A percentile compares a stretch with the other conserved stretches of the same genome.
Evolutionary conservation across 495 filamentous ascomycete genomes (phyloP).

Genomic region (Corynascus novoguineensis): DNA sequence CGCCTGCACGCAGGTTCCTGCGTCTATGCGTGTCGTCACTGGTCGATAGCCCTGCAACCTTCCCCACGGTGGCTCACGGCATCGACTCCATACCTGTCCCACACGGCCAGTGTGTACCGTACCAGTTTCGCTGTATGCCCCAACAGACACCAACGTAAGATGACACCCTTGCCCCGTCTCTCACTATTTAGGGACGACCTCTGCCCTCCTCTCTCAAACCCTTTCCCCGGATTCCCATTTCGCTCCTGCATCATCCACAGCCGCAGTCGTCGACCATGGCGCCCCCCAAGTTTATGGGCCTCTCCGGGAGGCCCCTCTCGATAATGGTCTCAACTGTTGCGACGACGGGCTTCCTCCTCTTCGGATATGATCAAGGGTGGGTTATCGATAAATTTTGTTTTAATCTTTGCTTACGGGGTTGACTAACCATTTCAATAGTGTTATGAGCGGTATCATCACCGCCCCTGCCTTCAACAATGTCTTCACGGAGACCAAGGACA

Average conservation of each 20-base stretch:
- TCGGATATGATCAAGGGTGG: conserved; percentile 63
- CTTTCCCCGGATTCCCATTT: neutral
- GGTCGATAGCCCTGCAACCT: neutral
- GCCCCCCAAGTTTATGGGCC: conserved; percentile 52
- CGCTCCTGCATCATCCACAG: neutral
- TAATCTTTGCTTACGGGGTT: neutral
- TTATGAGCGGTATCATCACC: conserved; percentile 80
- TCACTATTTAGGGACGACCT: conserved; percentile 1
- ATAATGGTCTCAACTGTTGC: conserved; percentile 60
- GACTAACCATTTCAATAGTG: conserved; percentile 11
- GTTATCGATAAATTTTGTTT: too few species aligned
- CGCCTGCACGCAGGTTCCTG: neutral
- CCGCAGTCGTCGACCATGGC: conserved; percentile 22
- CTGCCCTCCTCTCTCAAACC: neutral
- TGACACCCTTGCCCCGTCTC: neutral
- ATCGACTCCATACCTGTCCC: conserved; percentile 2
- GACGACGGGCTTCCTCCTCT: conserved; percentile 68
- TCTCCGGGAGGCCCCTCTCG: conserved; percentile 59
- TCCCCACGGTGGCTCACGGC: conserved; percentile 3
- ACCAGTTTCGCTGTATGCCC: neutral
- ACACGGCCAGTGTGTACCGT: neutral
- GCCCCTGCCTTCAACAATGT: conserved; percentile 63
- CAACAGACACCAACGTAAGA: neutral
- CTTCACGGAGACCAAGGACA: conserved; percentile 59
- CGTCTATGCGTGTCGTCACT: neutral